Evolutionary conservation across 495 filamentous ascomycete genomes (phyloP), one percentile per base, ranked within the genome.

Genomic region (Corynascus novoguineensis): DNA sequence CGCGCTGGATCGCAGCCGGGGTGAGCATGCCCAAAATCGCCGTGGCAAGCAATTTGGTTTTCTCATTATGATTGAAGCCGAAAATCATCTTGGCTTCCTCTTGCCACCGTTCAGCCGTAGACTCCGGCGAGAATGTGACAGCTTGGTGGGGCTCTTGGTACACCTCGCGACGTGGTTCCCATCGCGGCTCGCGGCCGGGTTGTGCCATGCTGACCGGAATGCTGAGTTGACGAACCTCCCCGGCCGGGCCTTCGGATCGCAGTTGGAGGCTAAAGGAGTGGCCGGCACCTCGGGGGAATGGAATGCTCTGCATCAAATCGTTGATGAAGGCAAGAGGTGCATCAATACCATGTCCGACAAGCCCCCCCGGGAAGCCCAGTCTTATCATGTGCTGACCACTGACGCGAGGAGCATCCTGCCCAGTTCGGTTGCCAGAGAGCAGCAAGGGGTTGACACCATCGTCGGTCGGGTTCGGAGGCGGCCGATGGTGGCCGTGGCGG

Each of bases 81-180:
- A 90, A 97, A 1, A 97, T 75, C 69, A 97, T 81, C 57, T 86
- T 85, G 12, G 91, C 88, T 71, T 97, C 93, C 63, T 96, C 89
- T 62, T 87, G 84, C 92, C 95, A 99, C 42, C 93, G 84, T 38
- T 77, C 74, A 38, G 73, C 74, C 11, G 92, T 97, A 3, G 80
- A 74, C 31, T 81, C 80, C 17, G 88, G 78, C 22, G 77, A 73
- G 70, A 96, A 96, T 34, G 82, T 76, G 14, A 89, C 83, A 11
- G 88, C 83, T 59, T 84, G 73, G 12, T 64, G 58, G 5, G 76
- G 76, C 32, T 79, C 76, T 55, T 74, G 71, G 50, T 74, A 74
- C 5, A 66, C 58, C 25, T 78, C 75, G 11, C 75, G 71, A 6
- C 75, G 70, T 46, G 60, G 53, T 12, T 78, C 76, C 21, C 69